Evolutionary conservation across 805 yeast genomes (phyloP).

Genomic region (Zygotorulaspora sp.): DNA sequence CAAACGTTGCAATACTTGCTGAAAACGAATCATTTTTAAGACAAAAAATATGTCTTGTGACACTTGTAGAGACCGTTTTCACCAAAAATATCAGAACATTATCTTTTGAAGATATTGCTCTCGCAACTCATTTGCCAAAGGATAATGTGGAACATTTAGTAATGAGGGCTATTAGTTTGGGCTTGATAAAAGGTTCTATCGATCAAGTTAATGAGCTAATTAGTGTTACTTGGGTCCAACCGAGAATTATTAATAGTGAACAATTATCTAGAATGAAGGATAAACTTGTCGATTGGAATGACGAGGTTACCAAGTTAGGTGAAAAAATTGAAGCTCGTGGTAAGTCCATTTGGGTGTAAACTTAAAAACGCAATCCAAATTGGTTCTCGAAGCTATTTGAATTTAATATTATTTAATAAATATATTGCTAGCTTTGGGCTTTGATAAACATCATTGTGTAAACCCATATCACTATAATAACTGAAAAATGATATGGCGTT

Average conservation of each 20-base stretch:
- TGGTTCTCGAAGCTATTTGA: constrained; percentile 2
- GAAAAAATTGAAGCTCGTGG: constrained; percentile 58
- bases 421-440: constrained; percentile 38
- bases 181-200: constrained; percentile 80
- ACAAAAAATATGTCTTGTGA: constrained; percentile 89
- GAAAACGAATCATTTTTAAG: constrained; percentile 61
- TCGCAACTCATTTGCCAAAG: constrained; percentile 57
- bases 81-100: constrained; percentile 70
- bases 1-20: constrained; percentile 52
- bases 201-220: constrained; percentile 80
- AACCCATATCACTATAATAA: constrained; percentile 45
- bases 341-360: constrained; percentile 56
- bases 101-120: constrained; percentile 66
- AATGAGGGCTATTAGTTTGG: constrained; percentile 84
- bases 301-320: constrained; percentile 62
- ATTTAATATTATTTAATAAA: constrained; percentile 17
- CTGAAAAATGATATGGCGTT: constrained; percentile 17
- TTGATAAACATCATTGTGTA: constrained; percentile 61
- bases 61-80: constrained; percentile 83
- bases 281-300: constrained; percentile 74
- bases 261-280: constrained; percentile 76
- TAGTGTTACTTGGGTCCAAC: constrained; percentile 91
- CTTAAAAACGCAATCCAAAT: not conserved
- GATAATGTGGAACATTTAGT: constrained; percentile 81
- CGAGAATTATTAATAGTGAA: constrained; percentile 77